Conservation (phyloP, 2,329 filamentous ascomycete genomes). For the Stagonosporopsis chrysanthemi region DNA sequence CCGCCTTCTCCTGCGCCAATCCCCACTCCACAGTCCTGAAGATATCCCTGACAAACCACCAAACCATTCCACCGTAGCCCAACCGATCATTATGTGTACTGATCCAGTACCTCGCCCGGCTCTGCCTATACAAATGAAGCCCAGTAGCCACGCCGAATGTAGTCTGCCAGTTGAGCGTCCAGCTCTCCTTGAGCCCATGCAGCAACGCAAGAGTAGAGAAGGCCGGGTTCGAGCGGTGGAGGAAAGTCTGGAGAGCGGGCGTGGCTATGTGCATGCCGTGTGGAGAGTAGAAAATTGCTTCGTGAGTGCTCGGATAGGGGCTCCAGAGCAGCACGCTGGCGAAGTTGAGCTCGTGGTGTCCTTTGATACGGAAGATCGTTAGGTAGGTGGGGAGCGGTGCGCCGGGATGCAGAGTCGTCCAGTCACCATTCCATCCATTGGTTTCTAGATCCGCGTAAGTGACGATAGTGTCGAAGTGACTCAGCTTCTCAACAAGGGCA, state of each 20-base stretch:
- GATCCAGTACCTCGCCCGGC: conserved; percentile 14
- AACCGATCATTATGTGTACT: conserved; percentile 14
- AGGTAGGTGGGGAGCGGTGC: conserved; percentile 11
- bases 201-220: conserved; percentile 10
- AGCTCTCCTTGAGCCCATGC: conserved; percentile 17
- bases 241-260: conserved; percentile 14
- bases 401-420: not conserved
- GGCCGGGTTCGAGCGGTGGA: not conserved
- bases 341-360: conserved; percentile 19
- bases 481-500: not conserved
- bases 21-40: conserved; percentile 12
- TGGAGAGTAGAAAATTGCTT: conserved; percentile 17
- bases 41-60: conserved; percentile 3
- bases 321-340: conserved; percentile 8
- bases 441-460: not conserved
- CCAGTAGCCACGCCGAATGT: conserved; percentile 12
- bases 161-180: conserved; percentile 4
- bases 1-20: conserved; percentile 1
- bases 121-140: conserved; percentile 6
- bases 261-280: conserved; percentile 11
- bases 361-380: conserved; percentile 11
- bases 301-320: not conserved
- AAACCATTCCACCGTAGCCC: conserved; percentile 9
- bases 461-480: not conserved
- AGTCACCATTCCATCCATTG: not conserved